These are phyloP conservation scores for Mucor circinelloides DNA, from an alignment of 371 early-diverging fungal species.

Conservation along the genomic window DNA sequence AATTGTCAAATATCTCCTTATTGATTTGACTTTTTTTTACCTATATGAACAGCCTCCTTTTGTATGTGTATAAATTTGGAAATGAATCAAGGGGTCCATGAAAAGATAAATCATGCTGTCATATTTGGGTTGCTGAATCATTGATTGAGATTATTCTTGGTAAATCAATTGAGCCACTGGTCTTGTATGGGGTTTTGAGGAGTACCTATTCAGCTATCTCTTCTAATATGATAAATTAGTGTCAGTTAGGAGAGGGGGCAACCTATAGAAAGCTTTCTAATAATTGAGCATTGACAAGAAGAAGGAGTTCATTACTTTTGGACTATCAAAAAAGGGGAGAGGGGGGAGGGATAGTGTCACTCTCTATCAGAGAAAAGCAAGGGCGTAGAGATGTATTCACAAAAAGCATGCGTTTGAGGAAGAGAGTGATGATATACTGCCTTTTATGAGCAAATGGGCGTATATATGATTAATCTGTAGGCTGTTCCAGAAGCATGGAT, in stretches of 20 bases:
- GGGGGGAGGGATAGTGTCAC: neutral
- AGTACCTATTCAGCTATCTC: neutral
- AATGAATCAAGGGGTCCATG: neutral
- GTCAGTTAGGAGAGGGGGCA: neutral
- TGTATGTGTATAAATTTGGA: neutral
- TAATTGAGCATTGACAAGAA: neutral
- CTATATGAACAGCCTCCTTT: neutral
- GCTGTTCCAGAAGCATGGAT: neutral
- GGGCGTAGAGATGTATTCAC: neutral
- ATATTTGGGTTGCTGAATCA: neutral
- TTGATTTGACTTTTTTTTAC: neutral
- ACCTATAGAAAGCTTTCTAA: neutral
- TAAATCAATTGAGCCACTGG: neutral
- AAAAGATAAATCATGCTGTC: neutral
- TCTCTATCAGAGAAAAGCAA: neutral
- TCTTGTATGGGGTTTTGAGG: neutral
- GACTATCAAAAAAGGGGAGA: neutral
- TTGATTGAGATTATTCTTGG: neutral
- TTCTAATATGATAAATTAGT: neutral
- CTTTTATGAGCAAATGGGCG: neutral
- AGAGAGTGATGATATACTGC: neutral
- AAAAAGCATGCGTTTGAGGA: neutral
- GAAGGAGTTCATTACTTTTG: neutral
- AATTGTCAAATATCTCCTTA: neutral
- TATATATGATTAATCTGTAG: neutral